Evolutionary conservation across 1,284 basidiomycete species (phyloP).

Genomic region (Takashimella tepidaria): DNA sequence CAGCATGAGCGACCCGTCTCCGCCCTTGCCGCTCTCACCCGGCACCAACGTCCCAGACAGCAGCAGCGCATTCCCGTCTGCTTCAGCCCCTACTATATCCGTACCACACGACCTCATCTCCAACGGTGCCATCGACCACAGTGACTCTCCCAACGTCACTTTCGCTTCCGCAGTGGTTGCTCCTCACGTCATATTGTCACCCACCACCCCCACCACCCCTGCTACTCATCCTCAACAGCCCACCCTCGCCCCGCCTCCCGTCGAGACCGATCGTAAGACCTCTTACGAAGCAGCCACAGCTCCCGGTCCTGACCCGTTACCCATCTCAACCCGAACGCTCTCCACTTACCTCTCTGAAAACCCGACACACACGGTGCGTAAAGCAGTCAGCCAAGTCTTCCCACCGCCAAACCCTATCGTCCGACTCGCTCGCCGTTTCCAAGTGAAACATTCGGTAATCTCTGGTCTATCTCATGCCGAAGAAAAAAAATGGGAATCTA

Average conservation of each 20-base stretch:
- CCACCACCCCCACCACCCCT: too few relatives aligned
- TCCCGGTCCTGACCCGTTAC: constrained; percentile 2
- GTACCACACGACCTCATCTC: too few relatives aligned
- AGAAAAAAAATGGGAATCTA: constrained; percentile 25
- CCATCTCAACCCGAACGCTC: constrained; percentile 19
- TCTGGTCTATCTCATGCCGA: constrained; percentile 38
- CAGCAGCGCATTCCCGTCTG: too few relatives aligned
- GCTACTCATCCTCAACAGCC: neutral
- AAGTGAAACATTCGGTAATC: constrained; percentile 45
- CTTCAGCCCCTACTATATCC: too few relatives aligned
- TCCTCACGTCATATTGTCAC: neutral
- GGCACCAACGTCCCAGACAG: neutral
- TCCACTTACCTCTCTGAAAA: constrained; percentile 36
- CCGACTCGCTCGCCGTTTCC: constrained; percentile 35
- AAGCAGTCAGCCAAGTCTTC: constrained; percentile 36
- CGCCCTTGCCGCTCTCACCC: too few relatives aligned
- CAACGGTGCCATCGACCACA: too few relatives aligned
- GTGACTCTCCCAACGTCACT: neutral
- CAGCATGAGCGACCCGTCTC: neutral
- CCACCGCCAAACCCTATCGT: constrained; percentile 38
- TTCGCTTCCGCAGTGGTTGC: neutral
- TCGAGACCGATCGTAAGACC: neutral
- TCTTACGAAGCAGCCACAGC: neutral
- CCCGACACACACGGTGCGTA: constrained; percentile 30
- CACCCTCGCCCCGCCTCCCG: neutral